These are phyloP conservation scores for Puccinia novopanici DNA, from an alignment of 1,284 basidiomycete genomes.

Conservation along the genomic window DNA sequence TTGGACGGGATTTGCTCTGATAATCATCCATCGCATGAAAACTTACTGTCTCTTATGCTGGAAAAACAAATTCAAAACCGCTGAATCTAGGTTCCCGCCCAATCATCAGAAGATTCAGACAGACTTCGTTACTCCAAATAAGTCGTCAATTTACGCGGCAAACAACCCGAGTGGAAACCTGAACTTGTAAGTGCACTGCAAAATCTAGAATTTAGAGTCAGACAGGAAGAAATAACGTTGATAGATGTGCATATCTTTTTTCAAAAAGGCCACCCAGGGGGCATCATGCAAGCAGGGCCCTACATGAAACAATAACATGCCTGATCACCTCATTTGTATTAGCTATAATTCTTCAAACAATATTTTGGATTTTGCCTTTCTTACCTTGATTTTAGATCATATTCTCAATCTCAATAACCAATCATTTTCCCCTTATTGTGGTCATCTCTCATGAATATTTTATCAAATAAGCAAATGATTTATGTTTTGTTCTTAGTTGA, in stretches of 20 bases:
- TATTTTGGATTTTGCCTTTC: slow-evolving; percentile 7
- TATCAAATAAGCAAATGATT: neutral
- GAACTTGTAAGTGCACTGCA: slow-evolving; percentile 5
- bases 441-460: slow-evolving; percentile 1
- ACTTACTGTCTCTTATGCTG: slow-evolving; percentile 30
- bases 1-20: slow-evolving; percentile 15
- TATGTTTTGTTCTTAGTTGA: neutral
- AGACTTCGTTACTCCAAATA: neutral
- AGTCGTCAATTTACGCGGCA: neutral
- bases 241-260: neutral
- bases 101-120: neutral
- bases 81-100: neutral
- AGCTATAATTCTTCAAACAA: slow-evolving; percentile 5
- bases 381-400: neutral
- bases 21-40: neutral
- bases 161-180: neutral
- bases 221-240: neutral
- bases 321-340: slow-evolving; percentile 13
- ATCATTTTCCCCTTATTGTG: neutral
- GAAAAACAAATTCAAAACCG: neutral
- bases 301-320: slow-evolving; percentile 3
- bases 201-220: neutral
- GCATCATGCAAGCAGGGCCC: neutral
- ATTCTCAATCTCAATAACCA: neutral
- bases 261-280: neutral